Conservation (phyloP, 441 rosid species). For the Biscutella auriculata region DNA sequence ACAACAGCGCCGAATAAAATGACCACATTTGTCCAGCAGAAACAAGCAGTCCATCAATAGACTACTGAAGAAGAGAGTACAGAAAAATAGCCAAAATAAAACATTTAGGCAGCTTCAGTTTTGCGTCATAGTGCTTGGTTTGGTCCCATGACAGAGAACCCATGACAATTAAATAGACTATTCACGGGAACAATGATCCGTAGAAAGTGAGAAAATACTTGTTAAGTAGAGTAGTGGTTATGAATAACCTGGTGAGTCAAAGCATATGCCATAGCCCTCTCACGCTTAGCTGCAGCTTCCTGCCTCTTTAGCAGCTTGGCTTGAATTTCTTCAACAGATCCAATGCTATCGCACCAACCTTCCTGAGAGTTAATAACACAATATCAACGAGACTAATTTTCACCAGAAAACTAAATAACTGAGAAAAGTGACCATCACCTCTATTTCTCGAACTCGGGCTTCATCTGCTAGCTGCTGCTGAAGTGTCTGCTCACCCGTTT, state of each 20-base stretch:
- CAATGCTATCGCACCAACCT: constrained; percentile 95
- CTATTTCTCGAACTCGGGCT: constrained; percentile 76
- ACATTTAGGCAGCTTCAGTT: neutral
- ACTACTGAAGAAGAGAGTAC: neutral
- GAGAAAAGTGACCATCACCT: constrained; percentile 32
- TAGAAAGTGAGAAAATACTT: neutral
- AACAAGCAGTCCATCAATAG: neutral
- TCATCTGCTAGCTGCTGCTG: constrained; percentile 79
- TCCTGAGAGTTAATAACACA: constrained; percentile 39
- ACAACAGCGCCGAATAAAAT: neutral
- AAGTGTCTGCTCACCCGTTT: constrained; percentile 56
- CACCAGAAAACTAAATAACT: neutral
- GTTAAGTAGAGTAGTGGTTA: neutral
- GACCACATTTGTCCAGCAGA: neutral
- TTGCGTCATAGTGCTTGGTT: neutral
- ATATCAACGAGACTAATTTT: neutral
- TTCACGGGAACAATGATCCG: neutral
- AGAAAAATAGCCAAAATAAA: neutral
- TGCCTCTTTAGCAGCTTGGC: constrained; percentile 83
- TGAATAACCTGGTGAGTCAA: constrained; percentile 75
- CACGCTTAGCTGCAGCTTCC: constrained; percentile 98
- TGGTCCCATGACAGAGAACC: neutral
- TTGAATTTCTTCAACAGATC: constrained; percentile 94
- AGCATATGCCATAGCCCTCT: constrained; percentile 99
- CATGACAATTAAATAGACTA: neutral